Evolutionary conservation across 495 filamentous ascomycete species (phyloP).

Genomic region (Paragyromitra xinjiangensis): DNA sequence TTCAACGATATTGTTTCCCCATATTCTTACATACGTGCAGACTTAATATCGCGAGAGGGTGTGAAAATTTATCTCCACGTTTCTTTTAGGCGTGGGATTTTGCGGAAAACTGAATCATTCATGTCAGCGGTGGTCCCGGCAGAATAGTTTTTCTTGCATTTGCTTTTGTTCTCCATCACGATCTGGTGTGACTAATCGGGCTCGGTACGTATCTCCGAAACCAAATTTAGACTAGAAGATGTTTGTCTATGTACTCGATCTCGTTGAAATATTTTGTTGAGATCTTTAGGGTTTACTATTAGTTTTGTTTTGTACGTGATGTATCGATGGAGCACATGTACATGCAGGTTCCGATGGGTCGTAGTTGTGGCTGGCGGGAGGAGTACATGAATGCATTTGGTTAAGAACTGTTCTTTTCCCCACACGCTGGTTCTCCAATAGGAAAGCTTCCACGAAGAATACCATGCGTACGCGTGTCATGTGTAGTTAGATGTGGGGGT

Average conservation of each 20-base stretch:
- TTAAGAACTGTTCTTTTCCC: constrained; percentile 11
- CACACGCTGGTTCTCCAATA: constrained; percentile 17
- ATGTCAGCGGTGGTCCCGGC: constrained; percentile 15
- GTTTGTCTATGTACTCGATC: constrained; percentile 45
- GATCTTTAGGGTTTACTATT: constrained; percentile 15
- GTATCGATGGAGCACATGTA: constrained; percentile 7
- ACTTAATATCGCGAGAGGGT: constrained; percentile 6
- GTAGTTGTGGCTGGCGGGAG: constrained; percentile 7
- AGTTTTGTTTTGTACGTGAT: constrained; percentile 44
- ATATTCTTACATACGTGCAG: constrained; percentile 16
- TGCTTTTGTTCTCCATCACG: constrained; percentile 38
- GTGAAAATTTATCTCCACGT: constrained; percentile 39
- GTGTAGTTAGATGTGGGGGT: constrained; percentile 5
- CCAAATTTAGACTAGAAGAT: constrained; percentile 32
- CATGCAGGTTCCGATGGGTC: background rate
- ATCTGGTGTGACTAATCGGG: constrained; percentile 38
- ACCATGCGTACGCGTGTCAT: background rate
- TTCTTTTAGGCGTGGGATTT: constrained; percentile 23
- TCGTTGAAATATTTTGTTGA: constrained; percentile 27
- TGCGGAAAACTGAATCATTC: constrained; percentile 29
- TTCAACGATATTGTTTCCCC: constrained; percentile 4
- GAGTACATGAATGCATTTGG: constrained; percentile 1
- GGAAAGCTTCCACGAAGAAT: constrained; percentile 21
- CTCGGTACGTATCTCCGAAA: constrained; percentile 16
- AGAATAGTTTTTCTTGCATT: constrained; percentile 8